Percentiles rank a stretch among this genome's conserved stretches.
Conservation (phyloP, 176 grass and related monocot genomes). For the Ananas comosus region DNA sequence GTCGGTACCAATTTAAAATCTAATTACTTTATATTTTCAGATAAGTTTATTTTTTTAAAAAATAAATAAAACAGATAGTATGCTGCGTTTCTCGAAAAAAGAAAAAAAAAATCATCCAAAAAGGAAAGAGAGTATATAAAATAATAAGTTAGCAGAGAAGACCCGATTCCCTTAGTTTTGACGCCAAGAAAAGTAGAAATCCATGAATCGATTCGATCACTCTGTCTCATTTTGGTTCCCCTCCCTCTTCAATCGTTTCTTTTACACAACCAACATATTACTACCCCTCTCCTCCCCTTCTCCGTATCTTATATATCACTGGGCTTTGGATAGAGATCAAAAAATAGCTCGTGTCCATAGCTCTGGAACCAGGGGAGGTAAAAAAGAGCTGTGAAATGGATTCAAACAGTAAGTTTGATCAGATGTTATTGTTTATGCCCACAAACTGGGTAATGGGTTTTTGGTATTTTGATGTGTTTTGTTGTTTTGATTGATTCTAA, state of each 20-base stretch:
- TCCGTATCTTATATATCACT: not conserved
- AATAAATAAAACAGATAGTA: no score
- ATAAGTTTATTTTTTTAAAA: no score
- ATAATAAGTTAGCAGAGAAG: not conserved
- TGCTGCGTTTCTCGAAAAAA: no score
- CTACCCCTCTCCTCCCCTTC: constrained; percentile 9
- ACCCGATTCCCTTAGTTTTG: not conserved
- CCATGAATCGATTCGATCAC: not conserved
- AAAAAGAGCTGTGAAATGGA: not conserved
- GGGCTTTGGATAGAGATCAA: not conserved
- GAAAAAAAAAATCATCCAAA: not conserved
- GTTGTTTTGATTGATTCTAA: not conserved
- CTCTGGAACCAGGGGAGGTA: not conserved
- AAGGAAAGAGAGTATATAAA: not conserved
- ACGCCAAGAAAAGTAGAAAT: not conserved
- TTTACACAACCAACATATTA: constrained; percentile 12
- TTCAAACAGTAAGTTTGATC: not conserved
- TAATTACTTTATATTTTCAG: no score
- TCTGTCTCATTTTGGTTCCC: not conserved
- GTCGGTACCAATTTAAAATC: no score
- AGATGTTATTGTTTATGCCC: not conserved
- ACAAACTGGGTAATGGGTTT: not conserved
- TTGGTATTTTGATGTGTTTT: not conserved
- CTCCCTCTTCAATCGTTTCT: constrained; percentile 1
- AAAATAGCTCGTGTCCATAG: not conserved